Percentiles rank a stretch among this genome's conserved stretches.
These are phyloP conservation scores for Capillidium heterosporum DNA, from an alignment of 371 early-diverging fungal species.

Conservation along the genomic window DNA sequence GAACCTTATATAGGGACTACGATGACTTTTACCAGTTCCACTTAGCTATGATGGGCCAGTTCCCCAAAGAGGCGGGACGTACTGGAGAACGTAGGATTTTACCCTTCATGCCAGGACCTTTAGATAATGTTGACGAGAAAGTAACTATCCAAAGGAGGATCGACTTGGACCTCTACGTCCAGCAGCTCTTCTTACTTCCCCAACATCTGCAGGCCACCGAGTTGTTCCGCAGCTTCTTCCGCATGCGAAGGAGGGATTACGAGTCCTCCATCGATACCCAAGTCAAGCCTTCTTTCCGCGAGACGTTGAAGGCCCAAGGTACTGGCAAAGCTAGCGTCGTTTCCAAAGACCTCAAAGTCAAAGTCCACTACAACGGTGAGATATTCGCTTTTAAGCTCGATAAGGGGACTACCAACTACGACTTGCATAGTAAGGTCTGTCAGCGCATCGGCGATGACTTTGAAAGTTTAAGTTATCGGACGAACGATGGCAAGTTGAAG, in stretches of 20 bases:
- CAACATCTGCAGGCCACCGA: slow-evolving; percentile 28
- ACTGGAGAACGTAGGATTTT: slow-evolving; percentile 33
- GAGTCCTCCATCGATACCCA: slow-evolving; percentile 12
- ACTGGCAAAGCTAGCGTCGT: not conserved
- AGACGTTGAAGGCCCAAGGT: not conserved
- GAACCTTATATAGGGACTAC: slow-evolving; percentile 45
- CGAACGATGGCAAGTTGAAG: not conserved
- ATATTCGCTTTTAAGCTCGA: slow-evolving; percentile 56
- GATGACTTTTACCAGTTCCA: slow-evolving; percentile 74
- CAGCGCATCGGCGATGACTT: slow-evolving; percentile 23
- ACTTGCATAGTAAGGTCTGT: slow-evolving; percentile 31
- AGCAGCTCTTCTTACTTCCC: slow-evolving; percentile 38
- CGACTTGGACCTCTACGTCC: slow-evolving; percentile 50
- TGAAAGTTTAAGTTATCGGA: not conserved
- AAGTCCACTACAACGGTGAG: slow-evolving; percentile 46
- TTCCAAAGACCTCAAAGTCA: slow-evolving; percentile 23
- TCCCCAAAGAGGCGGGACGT: slow-evolving; percentile 56
- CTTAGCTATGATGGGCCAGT: slow-evolving; percentile 48
- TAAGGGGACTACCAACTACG: slow-evolving; percentile 25
- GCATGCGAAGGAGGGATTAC: slow-evolving; percentile 41
- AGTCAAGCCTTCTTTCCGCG: not conserved
- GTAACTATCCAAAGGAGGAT: slow-evolving; percentile 33
- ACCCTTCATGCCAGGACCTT: slow-evolving; percentile 60
- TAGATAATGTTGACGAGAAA: slow-evolving; percentile 29
- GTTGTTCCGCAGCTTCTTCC: slow-evolving; percentile 38